Evolutionary conservation across 495 filamentous ascomycete genomes (phyloP).

Genomic region (Paragyromitra xinjiangensis): DNA sequence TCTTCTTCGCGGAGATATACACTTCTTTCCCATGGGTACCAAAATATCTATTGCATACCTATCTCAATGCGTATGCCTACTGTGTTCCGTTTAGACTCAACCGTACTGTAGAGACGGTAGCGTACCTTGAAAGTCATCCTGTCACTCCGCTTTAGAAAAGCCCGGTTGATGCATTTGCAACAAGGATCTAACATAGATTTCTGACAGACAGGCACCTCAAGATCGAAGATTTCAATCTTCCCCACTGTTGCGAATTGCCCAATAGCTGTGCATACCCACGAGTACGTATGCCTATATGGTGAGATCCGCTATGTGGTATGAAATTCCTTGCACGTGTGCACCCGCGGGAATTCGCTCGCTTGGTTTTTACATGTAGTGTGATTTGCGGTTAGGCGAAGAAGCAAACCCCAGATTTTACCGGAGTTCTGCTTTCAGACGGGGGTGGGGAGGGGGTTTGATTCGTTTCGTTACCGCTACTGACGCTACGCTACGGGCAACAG

Average conservation of each 20-base stretch:
- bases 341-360: conserved; percentile 7
- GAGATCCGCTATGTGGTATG: conserved; percentile 1
- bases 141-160: conserved; percentile 22
- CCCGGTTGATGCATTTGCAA: conserved; percentile 37
- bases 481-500: conserved; percentile 21
- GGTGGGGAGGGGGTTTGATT: not conserved
- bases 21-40: conserved; percentile 20
- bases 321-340: conserved; percentile 9
- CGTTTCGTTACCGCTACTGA: conserved; percentile 35
- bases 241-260: conserved; percentile 26
- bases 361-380: conserved; percentile 1
- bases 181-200: conserved; percentile 51
- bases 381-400: conserved; percentile 35
- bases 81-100: conserved; percentile 14
- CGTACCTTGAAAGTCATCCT: conserved; percentile 33
- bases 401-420: conserved; percentile 28
- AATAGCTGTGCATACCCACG: conserved; percentile 30
- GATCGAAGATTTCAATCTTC: conserved; percentile 32
- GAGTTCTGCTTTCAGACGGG: conserved; percentile 13
- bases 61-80: conserved; percentile 17
- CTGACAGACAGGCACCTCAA: conserved; percentile 45
- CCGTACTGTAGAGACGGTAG: conserved; percentile 4
- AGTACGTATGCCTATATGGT: conserved; percentile 1
- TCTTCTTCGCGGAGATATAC: not conserved
- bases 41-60: conserved; percentile 25